Evolutionary conservation across 345 rosid genomes (phyloP).

Genomic region (Aquilaria yunnanensis): DNA sequence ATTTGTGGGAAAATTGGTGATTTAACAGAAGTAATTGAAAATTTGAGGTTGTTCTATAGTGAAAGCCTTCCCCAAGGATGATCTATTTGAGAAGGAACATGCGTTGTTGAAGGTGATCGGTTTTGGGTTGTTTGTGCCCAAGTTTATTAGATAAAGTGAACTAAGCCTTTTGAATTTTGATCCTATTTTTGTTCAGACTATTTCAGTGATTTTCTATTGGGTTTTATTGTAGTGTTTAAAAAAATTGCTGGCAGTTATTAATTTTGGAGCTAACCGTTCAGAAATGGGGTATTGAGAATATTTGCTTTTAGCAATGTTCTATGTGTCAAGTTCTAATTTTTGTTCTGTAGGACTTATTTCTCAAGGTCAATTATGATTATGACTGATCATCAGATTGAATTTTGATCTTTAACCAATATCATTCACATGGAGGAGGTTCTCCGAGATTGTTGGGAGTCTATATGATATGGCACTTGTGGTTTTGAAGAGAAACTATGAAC

Average conservation of each 20-base stretch:
- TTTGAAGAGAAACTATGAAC: slow-evolving; percentile 83
- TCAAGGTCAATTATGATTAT: neutral
- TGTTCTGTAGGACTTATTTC: neutral
- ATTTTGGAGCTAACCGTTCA: neutral
- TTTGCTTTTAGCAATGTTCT: neutral
- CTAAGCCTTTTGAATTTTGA: neutral
- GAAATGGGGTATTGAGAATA: neutral
- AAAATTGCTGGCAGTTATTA: neutral
- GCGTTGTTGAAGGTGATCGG: slow-evolving; percentile 82
- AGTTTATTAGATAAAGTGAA: slow-evolving; percentile 52
- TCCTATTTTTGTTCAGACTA: neutral
- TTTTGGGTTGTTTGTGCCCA: slow-evolving; percentile 84
- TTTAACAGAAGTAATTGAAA: too few relatives aligned
- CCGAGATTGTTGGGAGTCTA: slow-evolving; percentile 98
- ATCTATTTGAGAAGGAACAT: slow-evolving; percentile 50
- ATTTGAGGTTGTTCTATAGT: too few relatives aligned
- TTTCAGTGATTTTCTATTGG: neutral
- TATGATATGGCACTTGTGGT: slow-evolving; percentile 98
- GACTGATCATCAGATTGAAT: neutral
- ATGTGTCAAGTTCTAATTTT: neutral
- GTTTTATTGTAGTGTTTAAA: neutral
- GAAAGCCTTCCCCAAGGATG: too few relatives aligned
- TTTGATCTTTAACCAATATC: neutral
- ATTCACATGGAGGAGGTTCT: slow-evolving; percentile 58
- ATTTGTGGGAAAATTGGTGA: too few relatives aligned